Conservation (phyloP, 805 yeast genomes). For the Myxozyma neotropica region DNA sequence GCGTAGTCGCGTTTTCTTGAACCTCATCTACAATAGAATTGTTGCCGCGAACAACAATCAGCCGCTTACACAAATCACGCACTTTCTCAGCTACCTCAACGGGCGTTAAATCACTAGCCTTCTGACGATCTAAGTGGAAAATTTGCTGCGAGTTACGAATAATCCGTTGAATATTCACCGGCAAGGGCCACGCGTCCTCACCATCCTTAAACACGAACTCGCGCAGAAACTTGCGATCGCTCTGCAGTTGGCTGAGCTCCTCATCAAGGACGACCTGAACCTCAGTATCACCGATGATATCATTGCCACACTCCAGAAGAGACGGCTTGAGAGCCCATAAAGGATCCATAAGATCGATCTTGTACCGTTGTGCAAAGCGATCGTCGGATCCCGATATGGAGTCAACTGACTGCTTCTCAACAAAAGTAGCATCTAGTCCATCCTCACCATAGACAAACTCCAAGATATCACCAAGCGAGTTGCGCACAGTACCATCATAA, state of each 20-base stretch:
- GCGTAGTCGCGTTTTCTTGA: slow-evolving; percentile 84
- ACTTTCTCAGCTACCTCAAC: slow-evolving; percentile 78
- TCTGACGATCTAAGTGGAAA: slow-evolving; percentile 87
- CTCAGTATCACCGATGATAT: slow-evolving; percentile 84
- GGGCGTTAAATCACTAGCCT: slow-evolving; percentile 86
- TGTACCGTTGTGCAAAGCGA: slow-evolving; percentile 79
- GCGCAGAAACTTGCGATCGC: slow-evolving; percentile 81
- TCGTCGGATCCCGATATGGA: slow-evolving; percentile 91
- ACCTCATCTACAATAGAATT: slow-evolving; percentile 76
- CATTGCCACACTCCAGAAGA: slow-evolving; percentile 83
- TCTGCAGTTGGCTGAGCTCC: slow-evolving; percentile 75
- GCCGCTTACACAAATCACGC: slow-evolving; percentile 62
- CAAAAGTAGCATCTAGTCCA: slow-evolving; percentile 97
- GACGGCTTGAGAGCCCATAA: slow-evolving; percentile 65
- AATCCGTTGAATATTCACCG: slow-evolving; percentile 95
- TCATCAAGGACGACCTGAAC: slow-evolving; percentile 78
- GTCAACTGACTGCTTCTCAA: slow-evolving; percentile 93
- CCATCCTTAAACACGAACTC: slow-evolving; percentile 83
- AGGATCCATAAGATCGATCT: slow-evolving; percentile 80
- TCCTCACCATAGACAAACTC: slow-evolving; percentile 99
- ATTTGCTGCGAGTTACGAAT: slow-evolving; percentile 97
- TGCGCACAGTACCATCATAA: slow-evolving; percentile 97
- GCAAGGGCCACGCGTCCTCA: slow-evolving; percentile 96
- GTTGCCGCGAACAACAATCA: slow-evolving; percentile 81
- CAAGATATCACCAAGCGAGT: slow-evolving; percentile 93